Base-by-base conservation (phyloP, 192 early-diverging fungal species). In the Paraglomus occultum region DNA sequence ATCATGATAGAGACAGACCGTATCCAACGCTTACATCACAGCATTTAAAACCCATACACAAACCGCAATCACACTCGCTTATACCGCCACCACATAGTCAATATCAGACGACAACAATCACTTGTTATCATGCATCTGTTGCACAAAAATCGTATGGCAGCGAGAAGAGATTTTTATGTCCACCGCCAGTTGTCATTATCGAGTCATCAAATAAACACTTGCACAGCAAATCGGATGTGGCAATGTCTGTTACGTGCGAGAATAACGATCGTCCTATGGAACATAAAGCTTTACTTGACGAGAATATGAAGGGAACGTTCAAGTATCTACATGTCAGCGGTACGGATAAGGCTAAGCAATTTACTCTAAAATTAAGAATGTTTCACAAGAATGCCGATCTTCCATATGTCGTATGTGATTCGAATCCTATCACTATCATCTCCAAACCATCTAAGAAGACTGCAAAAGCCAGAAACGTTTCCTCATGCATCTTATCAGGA, bases 381-480 rank as follows among this genome's bases (percentile, higher is more conserved):
- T 82, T 83, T 58, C 75, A 81, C 17, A 74, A 77, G 59, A 59
- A 82, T 73, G 64, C 74, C 1, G 59, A 14, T 17, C 71, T 75
- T 59, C 78, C 84, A 7, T 87, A 85, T 70, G 84, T 84, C 5
- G 81, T 81, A 8, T 87, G 92, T 48, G 85, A 90, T 71, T 90
- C 91, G 8, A 77, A 79, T 6, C 87, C 91, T 7, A 87, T 97
- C 52, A 77, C 85, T 15, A 92, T 95, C 59, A 94, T 97, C 31
- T 95, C 93, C 58, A 97, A 97, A 76, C 94, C 95, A 11, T 92
- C 89, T 54, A 95, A 94, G 75, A 96, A 95, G 78, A 92, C 90
- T 0, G 88, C 90, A 51, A 93, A 91, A 80, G 88, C 89, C 7
- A 83, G 88, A 69, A 91, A 92, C 77, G 82, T 84, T 43, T 90